Evolutionary conservation across 441 rosid genomes (phyloP), one percentile per base, ranked within the genome.

Genomic region (Bocquillonia castaneifolia): DNA sequence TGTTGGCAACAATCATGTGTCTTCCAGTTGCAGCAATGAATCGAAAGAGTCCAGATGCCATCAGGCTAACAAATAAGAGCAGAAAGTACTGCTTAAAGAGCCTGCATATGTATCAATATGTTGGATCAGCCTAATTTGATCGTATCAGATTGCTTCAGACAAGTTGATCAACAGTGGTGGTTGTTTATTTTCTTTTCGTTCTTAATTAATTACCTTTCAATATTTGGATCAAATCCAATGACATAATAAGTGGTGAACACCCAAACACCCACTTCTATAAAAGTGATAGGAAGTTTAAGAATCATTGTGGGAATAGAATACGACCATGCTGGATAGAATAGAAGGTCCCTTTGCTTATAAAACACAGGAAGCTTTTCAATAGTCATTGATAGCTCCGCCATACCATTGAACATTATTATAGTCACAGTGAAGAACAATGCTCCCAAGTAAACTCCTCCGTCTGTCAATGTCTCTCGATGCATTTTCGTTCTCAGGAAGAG

Each of bases 251-350:
- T 86, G 34, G 80, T 31, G 79, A 85, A 68, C 10, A 88, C 82
- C 88, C 89, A 85, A 74, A 86, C 67, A 20, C 83, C 88, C n/a
- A 81, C 90, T 75, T 92, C 93, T n/a, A 77, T 17, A n/a, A 88
- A 58, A 42, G 89, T 65, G 50, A 88, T 69, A 3, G 96, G 96
- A 53, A 88, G 82, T 78, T 88, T 88, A 28, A 90, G 82, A 72
- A 92, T 77, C 97, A 95, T 87, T 23, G 83, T 67, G n/a, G 97
- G 97, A 40, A 92, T 71, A 47, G 92, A 60, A 74, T 78, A 92
- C 4, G 83, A 81, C 96, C 94, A 92, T 0, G 94, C 59, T 53
- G 97, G 96, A 74, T 75, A 89, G 80, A 91, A 89, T 13, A 82
- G 80, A 34, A 79, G 77, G 62, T 89, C 91, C 29, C 97, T 80